Evolutionary conservation across 371 early-diverging fungal species (phyloP), one percentile per base, ranked within the genome.

Genomic region (Syncephalastrum contaminatum): DNA sequence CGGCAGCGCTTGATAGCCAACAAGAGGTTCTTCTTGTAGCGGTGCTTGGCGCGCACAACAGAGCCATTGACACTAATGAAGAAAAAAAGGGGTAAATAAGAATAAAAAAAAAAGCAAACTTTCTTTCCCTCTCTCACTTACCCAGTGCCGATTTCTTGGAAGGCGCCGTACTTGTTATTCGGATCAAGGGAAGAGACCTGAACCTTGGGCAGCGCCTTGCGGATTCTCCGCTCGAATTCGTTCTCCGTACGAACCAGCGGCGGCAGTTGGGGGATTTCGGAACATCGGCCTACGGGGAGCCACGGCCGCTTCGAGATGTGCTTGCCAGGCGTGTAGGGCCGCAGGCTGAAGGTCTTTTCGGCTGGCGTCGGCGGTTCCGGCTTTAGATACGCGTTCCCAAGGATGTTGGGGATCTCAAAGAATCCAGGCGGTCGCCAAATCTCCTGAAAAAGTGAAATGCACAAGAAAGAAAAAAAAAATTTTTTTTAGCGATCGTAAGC

Each of bases 1-100:
- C 56, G 59, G 25, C 77, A 77, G 15, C 77, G 69, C n/a, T 77
- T 77, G 51, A 77, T 73, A n/a, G 77, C 77, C 14, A 76, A 61
- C 18, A 56, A 52, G 6, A 62, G 58, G 21, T 56, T 63, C n/a
- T 63, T 69, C 42, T 54, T 62, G 48, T 63, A 71, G 24, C 72
- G 68, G 41, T 64, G 69, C 14, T 59, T 42, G 16, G 71, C 77
- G 18, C 62, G 57, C 8, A 77, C 66, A 14, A 77, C 77, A 15
- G 77, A 69, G 10, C 77, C 77, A 66, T 77, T 77, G 47, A 77
- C 77, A 48, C 76, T 64, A 25, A 20, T 25, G 7, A 25, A 7
- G 25, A 7, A 25, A 3, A 25, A 25, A 25, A 25, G 25, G 25
- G 25, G 25, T n/a, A 39, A 47, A 44, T 16, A 51, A 48, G 20